Base-by-base conservation (phyloP, 2,329 filamentous ascomycete species). In the Exophiala bonariae region DNA sequence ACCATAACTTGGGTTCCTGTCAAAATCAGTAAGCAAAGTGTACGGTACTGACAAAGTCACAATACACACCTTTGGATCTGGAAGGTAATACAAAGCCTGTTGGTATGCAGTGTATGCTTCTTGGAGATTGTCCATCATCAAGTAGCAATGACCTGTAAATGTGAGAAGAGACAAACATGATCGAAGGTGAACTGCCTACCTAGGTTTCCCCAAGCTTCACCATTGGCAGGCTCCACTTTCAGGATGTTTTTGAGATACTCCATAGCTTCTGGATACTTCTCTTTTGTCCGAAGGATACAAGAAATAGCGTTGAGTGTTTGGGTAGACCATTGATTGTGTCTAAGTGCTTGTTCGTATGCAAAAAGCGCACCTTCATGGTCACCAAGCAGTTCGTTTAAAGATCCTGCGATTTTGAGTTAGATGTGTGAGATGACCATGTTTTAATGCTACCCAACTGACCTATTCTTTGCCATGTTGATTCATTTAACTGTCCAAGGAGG, bases 91-190 rank as follows among this genome's bases (percentile, higher is more conserved):
- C 5, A 97, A 74, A 4, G 93, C 93, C 65, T 95, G 89, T 66
- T 99, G 93, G 66, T 99, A 99, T 1, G 93, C 91, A 23, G 89
- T 88, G 63, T 99, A 99, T 1, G 93, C 93, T 64, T 97, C 90
- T 70, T 97, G 93, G 26, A 97, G 73, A 62, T 96, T 92, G 63
- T 99, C 93, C 81, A 96, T 95, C 93, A 99, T 99, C 19, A 99
- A 77, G 66, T 92, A 95, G 72, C 93, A 97, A 67, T 97, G 93
- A n/a, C 93, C 89, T 92, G 59, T 11, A 35, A 40, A 44, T 19
- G 18, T 56, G 60, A 33, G 59, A 59, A 63, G 40, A 65, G 60
- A 44, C 57, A 41, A 55, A 28, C 23, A 42, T 35, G 18, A 26
- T 32, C 13, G 4, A 16, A 2, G 28, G 30, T 9, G 14, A n/a